A percentile compares a stretch with the other conserved stretches of the same genome.
These are phyloP conservation scores for Aspergillus sp. DNA, from an alignment of 2,329 filamentous ascomycete genomes.

Conservation along the genomic window DNA sequence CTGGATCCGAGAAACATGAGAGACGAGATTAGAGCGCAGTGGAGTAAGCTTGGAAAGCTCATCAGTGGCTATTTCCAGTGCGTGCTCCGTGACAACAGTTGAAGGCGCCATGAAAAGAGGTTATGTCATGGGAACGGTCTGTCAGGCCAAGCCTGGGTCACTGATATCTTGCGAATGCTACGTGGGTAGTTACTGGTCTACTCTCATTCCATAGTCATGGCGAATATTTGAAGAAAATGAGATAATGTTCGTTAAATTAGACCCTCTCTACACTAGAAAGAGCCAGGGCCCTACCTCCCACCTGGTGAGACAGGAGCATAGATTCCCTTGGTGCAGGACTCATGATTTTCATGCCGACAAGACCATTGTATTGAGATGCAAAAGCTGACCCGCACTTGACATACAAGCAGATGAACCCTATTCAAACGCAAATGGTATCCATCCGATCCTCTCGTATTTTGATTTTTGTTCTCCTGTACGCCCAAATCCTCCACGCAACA, in stretches of 20 bases:
- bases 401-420: constrained; percentile 39
- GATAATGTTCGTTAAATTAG: constrained; percentile 26
- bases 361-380: constrained; percentile 42
- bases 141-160: background rate
- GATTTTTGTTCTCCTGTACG: constrained; percentile 34
- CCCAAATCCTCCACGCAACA: constrained; percentile 38
- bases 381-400: constrained; percentile 41
- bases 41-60: constrained; percentile 49
- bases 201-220: background rate
- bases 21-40: constrained; percentile 40
- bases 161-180: background rate
- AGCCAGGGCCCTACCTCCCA: constrained; percentile 13
- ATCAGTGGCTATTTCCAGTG: constrained; percentile 3
- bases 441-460: constrained; percentile 29
- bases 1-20: constrained; percentile 26
- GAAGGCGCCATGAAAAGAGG: background rate
- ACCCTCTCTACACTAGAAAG: constrained; percentile 18
- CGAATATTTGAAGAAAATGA: constrained; percentile 4
- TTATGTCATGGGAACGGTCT: background rate
- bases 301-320: constrained; percentile 9
- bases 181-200: background rate
- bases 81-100: background rate
- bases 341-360: constrained; percentile 35
- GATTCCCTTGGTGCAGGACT: constrained; percentile 6
- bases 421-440: constrained; percentile 29